Conservation (phyloP, 331 rosid species). For the Pyracantha coccinea region DNA sequence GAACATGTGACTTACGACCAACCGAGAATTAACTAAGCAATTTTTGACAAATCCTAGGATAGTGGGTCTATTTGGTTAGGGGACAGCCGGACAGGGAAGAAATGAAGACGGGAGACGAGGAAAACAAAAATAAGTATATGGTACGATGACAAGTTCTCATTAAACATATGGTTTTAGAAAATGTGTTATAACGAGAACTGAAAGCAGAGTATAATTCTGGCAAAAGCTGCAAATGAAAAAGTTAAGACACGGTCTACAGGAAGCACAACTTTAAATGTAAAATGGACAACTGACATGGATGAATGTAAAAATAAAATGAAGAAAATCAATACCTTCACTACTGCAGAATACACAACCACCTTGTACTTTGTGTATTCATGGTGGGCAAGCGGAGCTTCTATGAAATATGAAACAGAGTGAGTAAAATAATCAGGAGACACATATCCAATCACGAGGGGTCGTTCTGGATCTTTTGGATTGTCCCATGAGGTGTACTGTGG, state of each 20-base stretch:
- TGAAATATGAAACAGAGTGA: slow-evolving; percentile 89
- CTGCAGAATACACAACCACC: slow-evolving; percentile 91
- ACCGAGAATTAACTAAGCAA: neutral
- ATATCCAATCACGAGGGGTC: slow-evolving; percentile 90
- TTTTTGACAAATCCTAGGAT: too few relatives aligned
- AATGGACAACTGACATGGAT: neutral
- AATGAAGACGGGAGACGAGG: neutral
- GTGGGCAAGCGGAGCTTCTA: slow-evolving; percentile 86
- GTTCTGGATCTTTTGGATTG: slow-evolving; percentile 77
- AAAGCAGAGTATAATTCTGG: neutral
- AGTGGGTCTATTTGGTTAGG: neutral
- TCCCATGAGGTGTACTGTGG: slow-evolving; percentile 73
- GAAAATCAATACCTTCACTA: slow-evolving; percentile 70
- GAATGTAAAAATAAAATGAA: neutral
- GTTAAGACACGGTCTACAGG: neutral
- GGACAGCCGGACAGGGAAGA: neutral
- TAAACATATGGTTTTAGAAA: neutral
- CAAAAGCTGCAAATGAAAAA: neutral
- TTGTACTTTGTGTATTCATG: slow-evolving; percentile 66
- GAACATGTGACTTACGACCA: neutral
- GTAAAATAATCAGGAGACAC: slow-evolving; percentile 97
- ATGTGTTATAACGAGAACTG: neutral
- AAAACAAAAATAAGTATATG: too few relatives aligned
- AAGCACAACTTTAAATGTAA: neutral
- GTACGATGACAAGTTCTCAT: neutral